Evolutionary conservation across 495 filamentous ascomycete genomes (phyloP).

Genomic region (Podospora tetraspora): DNA sequence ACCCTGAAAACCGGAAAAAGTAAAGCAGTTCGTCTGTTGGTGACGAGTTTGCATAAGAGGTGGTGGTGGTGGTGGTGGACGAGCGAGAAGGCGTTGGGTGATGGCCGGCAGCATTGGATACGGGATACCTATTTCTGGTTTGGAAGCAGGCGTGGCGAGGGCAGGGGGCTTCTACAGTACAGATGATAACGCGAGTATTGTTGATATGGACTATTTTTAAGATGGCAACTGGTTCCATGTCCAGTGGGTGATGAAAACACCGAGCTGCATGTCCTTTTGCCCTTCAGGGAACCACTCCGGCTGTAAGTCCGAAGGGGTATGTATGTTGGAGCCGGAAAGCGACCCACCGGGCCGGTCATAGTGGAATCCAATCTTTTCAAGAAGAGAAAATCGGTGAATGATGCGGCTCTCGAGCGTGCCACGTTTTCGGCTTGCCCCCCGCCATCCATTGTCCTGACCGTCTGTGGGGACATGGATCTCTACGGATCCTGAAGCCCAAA

Average conservation of each 20-base stretch:
- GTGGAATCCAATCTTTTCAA: neutral
- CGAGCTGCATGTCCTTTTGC: neutral
- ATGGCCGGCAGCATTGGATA: neutral
- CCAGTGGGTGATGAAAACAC: neutral
- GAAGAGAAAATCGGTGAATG: neutral
- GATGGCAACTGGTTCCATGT: neutral
- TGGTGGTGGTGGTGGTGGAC: neutral
- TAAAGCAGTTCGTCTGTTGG: constrained; percentile 14
- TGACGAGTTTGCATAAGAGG: neutral
- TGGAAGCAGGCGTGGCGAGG: neutral
- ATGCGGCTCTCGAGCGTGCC: neutral
- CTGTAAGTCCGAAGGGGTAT: neutral
- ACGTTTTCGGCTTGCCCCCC: neutral
- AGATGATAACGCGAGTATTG: neutral
- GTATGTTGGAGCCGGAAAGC: neutral
- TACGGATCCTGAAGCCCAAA: neutral
- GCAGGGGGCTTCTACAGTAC: neutral
- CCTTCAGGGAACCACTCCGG: neutral
- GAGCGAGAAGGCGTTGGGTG: neutral
- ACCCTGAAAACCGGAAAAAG: constrained; percentile 53
- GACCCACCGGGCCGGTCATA: neutral
- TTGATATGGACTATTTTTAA: neutral
- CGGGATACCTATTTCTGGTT: neutral
- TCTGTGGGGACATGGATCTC: neutral
- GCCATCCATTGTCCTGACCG: neutral